Base-by-base conservation (phyloP, 75 land plant species). In the Selaginella tamariscina region DNA sequence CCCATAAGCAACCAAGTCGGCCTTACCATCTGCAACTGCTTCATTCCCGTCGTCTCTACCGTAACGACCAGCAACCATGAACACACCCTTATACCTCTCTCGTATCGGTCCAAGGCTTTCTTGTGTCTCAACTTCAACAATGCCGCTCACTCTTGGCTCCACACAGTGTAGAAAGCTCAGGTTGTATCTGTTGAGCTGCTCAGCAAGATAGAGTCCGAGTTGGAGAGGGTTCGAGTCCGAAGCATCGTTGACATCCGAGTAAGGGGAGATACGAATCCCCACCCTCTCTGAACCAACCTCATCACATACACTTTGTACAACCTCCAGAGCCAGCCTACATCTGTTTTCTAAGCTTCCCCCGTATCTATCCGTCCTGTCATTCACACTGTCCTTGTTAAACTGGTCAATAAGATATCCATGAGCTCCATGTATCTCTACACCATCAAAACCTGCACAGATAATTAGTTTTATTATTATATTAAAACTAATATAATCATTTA, bases 1-100 rank as follows among this genome's bases (percentile, higher is more conserved):
- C 2, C n/a, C 80, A 62, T 77, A 90, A 0, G 88, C 80, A 0
- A 90, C 80, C 69, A 87, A 67, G 67, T 87, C 91, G 5, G 96
- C 84, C 24, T 83, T 56, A 0, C 71, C 74, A 9, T 26, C 24
- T 1, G 49, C 65, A 31, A 79, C 71, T 0, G 81, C 70, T 30
- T 71, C 54, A 24, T 71, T 79, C 74, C n/a, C 81, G 32, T 75
- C 73, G 54, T 77, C 79, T 55, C 71, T 62, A 13, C 67, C 62
- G 54, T 71, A 79, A 0, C 78, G 74, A 2, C 79, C 81, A 60
- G 55, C 73, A 13, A 55, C 73, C 18, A 79, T 60, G 54, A 79
- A 71, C 18, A 70, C 62, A 13, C 74, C 73, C 21, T 74, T 71
- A 63, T 67, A 79, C 2, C 73, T 67, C 13, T 68, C 67, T 33